Evolutionary conservation across 1,284 basidiomycete genomes (phyloP), one percentile per base, ranked within the genome.

Genomic region (Leucoagaricus sp.): DNA sequence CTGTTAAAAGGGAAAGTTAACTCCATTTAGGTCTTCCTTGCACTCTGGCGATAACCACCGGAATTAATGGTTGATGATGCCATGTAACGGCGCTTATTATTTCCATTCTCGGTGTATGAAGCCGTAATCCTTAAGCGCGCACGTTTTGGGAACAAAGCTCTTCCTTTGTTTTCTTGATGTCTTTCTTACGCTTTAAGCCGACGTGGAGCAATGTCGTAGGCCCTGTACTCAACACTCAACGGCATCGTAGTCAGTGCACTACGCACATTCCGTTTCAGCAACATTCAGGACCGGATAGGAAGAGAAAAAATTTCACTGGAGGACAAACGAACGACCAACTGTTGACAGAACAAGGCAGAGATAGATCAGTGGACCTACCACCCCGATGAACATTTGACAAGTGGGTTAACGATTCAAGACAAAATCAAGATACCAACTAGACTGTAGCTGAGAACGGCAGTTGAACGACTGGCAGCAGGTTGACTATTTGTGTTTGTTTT

Each of bases 1-100:
- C 21, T 47, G 45, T 29, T 55, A 36, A 55, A 47, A 41, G 36
- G 34, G 40, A 55, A 34, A 41, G 25, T 25, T 55, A 49, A 49
- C 47, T 33, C 53, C 53, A 48, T 48, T 31, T 17, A 28, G 33
- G 17, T 38, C 10, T 29, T 47, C 26, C n/a, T 54, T 53, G 7
- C 31, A 46, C 41, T 44, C 36, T 33, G 10, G 5, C 31, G 6
- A 46, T 46, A 31, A 26, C 26, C 33, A 19, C 51, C 42, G 31
- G 42, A 19, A 19, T 29, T 46, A 42, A 46, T 29, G 51, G 29
- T 21, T 15, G 21, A n/a, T n/a, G n/a, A n/a, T n/a, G n/a, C n/a
- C n/a, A n/a, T n/a, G n/a, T n/a, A 41, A n/a, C 4, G 19, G 40
- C 40, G 40, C 40, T 23, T 44, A 51, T 23, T 13, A 15, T 19